Percentiles rank a stretch among this genome's conserved stretches.
phyloP scores from a whole-genome alignment of 2,329 filamentous ascomycete genomes.

The Claviceps sp. region DNA sequence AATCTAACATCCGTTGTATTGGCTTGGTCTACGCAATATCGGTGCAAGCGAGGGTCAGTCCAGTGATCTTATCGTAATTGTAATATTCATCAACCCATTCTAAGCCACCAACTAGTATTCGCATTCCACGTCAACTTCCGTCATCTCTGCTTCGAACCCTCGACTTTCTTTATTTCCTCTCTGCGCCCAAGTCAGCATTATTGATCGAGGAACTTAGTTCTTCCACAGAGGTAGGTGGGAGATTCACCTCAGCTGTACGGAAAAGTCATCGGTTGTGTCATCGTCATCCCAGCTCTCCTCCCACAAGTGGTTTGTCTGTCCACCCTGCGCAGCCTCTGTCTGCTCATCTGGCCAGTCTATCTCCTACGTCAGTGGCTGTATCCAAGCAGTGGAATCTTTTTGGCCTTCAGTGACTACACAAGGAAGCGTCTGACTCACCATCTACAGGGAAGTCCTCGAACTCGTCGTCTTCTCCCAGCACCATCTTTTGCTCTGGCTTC shows the following conservation, averaged over 20 bases:
- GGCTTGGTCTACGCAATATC: neutral
- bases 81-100: neutral
- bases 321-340: constrained; percentile 63
- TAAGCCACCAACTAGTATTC: neutral
- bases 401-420: neutral
- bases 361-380: neutral
- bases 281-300: constrained; percentile 99
- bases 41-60: neutral
- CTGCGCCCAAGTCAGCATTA: constrained; percentile 26
- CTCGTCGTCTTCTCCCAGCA: constrained; percentile 93
- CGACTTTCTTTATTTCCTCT: constrained; percentile 91
- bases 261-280: constrained; percentile 93
- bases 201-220: too few species aligned
- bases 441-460: constrained; percentile 98
- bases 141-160: constrained; percentile 53
- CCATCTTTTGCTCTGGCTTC: constrained; percentile 35
- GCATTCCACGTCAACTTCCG: neutral
- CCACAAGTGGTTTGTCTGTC: constrained; percentile 71
- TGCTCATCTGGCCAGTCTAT: constrained; percentile 89
- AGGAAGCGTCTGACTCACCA: constrained; percentile 38
- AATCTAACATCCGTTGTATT: neutral
- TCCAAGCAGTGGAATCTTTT: too few species aligned
- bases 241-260: constrained; percentile 77
- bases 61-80: neutral
- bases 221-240: neutral